Evolutionary conservation across 2,329 filamentous ascomycete species (phyloP).

Genomic region (Sclerotinia minor): DNA sequence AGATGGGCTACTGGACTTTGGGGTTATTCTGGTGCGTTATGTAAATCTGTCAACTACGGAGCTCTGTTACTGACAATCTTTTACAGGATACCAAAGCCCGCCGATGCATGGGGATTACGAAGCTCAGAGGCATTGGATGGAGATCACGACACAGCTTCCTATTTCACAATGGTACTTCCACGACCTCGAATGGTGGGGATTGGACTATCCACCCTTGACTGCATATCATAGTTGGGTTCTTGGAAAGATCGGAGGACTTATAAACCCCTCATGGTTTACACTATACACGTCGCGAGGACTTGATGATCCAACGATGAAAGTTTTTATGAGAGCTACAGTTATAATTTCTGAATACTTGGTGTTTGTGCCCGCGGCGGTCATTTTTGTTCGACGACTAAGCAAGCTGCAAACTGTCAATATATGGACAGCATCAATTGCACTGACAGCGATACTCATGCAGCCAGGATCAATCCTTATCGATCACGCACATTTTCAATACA

Average conservation of each 20-base stretch:
- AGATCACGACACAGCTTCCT: constrained; percentile 85
- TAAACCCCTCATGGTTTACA: constrained; percentile 85
- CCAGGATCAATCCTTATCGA: constrained; percentile 89
- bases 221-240: constrained; percentile 98
- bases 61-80: constrained; percentile 26
- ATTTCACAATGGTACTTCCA: constrained; percentile 98
- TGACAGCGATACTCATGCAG: constrained; percentile 90
- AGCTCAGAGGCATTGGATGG: constrained; percentile 98
- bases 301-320: constrained; percentile 77
- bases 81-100: constrained; percentile 69
- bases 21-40: constrained; percentile 80
- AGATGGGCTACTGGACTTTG: constrained; percentile 90
- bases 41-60: neutral
- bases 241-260: constrained; percentile 76
- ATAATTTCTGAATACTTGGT: constrained; percentile 87
- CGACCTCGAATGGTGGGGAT: constrained; percentile 93
- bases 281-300: constrained; percentile 79
- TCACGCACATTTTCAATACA: constrained; percentile 96
- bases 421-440: constrained; percentile 81
- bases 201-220: constrained; percentile 96
- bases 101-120: constrained; percentile 98
- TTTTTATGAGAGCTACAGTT: constrained; percentile 94
- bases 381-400: constrained; percentile 82
- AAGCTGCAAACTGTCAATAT: constrained; percentile 72
- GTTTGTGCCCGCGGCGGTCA: constrained; percentile 80